A percentile compares a stretch with the other conserved stretches of the same genome.
These are phyloP conservation scores for Brassica juncea DNA, from an alignment of 345 rosid species.

Conservation along the genomic window DNA sequence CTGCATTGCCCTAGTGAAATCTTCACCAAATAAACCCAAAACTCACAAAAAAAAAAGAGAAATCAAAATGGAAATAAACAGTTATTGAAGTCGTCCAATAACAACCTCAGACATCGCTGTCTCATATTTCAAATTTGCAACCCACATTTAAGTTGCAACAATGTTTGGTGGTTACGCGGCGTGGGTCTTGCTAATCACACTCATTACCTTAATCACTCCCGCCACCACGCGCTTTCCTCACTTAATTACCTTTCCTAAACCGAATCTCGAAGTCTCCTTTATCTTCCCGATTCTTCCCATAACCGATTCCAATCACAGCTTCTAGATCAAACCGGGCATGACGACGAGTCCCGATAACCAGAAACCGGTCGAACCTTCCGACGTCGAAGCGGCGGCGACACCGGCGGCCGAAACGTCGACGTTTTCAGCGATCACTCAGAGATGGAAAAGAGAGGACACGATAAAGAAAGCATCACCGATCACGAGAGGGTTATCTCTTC, in stretches of 20 bases:
- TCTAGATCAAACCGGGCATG: conserved; percentile 7
- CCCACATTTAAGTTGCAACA: no score
- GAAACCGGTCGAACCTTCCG: conserved; percentile 22
- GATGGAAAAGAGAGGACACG: conserved; percentile 75
- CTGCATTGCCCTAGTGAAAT: no score
- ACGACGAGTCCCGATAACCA: conserved; percentile 32
- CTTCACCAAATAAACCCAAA: no score
- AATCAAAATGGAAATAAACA: no score
- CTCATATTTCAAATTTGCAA: no score
- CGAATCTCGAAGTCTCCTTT: neutral
- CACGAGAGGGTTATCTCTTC: conserved; percentile 54
- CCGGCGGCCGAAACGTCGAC: conserved; percentile 29
- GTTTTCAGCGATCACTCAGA: conserved; percentile 49
- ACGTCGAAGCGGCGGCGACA: conserved; percentile 35
- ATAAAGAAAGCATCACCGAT: conserved; percentile 56
- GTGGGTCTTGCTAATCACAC: neutral
- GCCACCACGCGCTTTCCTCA: conserved; percentile 26
- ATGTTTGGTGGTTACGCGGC: neutral
- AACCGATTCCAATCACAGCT: neutral
- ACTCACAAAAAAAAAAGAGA: no score
- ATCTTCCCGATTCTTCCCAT: conserved; percentile 19
- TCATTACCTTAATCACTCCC: conserved; percentile 14
- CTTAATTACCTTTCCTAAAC: neutral
- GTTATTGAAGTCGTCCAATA: no score
- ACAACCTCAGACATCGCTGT: no score